Evolutionary conservation across 192 early-diverging fungal species (phyloP).

Genomic region (Coemansia sp.): DNA sequence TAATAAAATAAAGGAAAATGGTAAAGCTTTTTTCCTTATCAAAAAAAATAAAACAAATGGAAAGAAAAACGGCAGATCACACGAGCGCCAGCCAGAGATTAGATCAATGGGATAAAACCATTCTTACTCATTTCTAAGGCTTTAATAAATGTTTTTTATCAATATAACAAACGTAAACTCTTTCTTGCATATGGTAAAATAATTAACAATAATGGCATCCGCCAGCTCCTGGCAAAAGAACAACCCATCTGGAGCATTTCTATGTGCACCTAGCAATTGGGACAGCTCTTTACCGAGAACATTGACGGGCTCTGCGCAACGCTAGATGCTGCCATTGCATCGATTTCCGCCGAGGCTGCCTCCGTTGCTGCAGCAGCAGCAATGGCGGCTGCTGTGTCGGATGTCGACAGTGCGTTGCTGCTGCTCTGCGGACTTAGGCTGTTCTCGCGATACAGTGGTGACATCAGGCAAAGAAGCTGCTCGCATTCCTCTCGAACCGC

Average conservation of each 20-base stretch:
- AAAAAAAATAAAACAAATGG: too few species aligned
- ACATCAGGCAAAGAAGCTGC: slow-evolving; percentile 48
- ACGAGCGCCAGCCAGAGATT: too few species aligned
- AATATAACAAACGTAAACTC: slow-evolving; percentile 3
- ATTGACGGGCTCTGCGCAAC: slow-evolving; percentile 12
- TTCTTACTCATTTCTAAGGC: too few species aligned
- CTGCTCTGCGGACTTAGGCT: slow-evolving; percentile 29
- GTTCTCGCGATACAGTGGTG: slow-evolving; percentile 47
- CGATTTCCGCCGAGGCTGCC: slow-evolving; percentile 2
- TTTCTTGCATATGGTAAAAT: neutral
- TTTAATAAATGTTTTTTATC: neutral
- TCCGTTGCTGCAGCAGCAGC: slow-evolving; percentile 7
- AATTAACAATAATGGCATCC: neutral
- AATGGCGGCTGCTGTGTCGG: slow-evolving; percentile 4
- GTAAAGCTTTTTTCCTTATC: neutral
- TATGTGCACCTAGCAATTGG: slow-evolving; percentile 19
- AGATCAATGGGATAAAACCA: too few species aligned
- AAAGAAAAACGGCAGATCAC: too few species aligned
- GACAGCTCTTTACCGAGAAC: slow-evolving; percentile 25
- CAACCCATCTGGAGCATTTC: neutral
- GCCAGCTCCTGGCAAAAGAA: neutral
- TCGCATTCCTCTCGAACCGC: slow-evolving; percentile 45
- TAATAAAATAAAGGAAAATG: neutral
- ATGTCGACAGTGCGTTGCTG: slow-evolving; percentile 8
- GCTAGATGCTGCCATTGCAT: slow-evolving; percentile 20